phyloP scores from a whole-genome alignment of 768 basidiomycete genomes.

The Megacollybia marginata region DNA sequence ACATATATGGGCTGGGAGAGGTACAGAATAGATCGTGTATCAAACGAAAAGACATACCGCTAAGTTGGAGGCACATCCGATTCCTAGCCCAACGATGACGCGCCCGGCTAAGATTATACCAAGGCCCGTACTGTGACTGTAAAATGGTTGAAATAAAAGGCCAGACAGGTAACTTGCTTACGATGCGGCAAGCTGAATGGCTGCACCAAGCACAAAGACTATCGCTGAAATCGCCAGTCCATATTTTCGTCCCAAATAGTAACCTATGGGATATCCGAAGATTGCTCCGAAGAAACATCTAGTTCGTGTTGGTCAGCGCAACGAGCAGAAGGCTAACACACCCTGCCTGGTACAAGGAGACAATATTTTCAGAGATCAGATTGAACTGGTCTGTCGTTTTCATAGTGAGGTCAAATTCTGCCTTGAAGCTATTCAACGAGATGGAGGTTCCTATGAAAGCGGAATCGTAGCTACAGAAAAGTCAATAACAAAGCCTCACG shows the following conservation, averaged over 20 bases:
- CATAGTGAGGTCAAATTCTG: constrained; percentile 31
- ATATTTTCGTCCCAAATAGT: constrained; percentile 28
- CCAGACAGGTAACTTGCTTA: constrained; percentile 4
- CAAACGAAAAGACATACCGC: constrained; percentile 15
- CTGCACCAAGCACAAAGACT: constrained; percentile 34
- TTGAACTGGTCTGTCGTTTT: constrained; percentile 23
- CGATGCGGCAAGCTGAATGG: constrained; percentile 27
- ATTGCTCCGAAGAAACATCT: constrained; percentile 32
- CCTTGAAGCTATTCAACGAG: constrained; percentile 33
- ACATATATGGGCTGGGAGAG: constrained; percentile 27
- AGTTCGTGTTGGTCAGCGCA: not conserved
- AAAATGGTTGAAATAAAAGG: constrained; percentile 5
- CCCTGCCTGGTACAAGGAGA: constrained; percentile 40
- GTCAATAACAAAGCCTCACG: not conserved
- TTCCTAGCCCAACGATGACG: constrained; percentile 31
- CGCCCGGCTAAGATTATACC: constrained; percentile 35
- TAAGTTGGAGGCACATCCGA: constrained; percentile 29
- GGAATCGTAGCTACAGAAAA: constrained; percentile 25
- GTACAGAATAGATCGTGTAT: not conserved
- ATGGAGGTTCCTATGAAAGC: constrained; percentile 42
- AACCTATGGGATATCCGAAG: constrained; percentile 29
- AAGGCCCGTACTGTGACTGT: constrained; percentile 19
- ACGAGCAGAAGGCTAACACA: constrained; percentile 5
- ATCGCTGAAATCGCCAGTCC: constrained; percentile 23
- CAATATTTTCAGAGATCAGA: constrained; percentile 34